Conservation (phyloP, 1,139 yeast species). For the Taphrina confusa region DNA sequence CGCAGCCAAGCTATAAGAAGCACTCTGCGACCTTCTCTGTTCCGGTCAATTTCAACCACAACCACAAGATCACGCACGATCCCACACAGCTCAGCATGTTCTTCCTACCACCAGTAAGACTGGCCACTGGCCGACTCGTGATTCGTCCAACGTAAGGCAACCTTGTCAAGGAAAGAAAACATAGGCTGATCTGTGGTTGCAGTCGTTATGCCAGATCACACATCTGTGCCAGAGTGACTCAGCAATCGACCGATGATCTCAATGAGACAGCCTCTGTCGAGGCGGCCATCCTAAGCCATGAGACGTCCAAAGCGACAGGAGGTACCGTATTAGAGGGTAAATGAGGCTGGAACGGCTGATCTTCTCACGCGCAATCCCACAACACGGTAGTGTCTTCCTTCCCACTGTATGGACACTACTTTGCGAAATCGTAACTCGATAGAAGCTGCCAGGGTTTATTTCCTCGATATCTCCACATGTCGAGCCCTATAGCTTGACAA, state of each 20-base stretch:
- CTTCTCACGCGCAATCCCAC: no score
- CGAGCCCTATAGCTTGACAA: conserved; percentile 15
- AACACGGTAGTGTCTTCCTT: no score
- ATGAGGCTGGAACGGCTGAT: background rate
- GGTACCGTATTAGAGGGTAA: conserved; percentile 14
- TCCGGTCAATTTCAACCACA: no score
- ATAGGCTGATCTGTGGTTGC: no score
- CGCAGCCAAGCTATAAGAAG: no score
- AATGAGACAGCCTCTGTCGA: conserved; percentile 15
- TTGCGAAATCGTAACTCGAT: background rate
- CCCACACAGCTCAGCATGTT: no score
- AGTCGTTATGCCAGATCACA: background rate
- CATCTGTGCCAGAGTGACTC: background rate
- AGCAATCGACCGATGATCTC: conserved; percentile 3
- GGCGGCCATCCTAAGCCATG: conserved; percentile 7
- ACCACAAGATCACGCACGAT: no score
- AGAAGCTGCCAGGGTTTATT: conserved; percentile 14
- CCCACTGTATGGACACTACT: background rate
- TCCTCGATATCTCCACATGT: conserved; percentile 27
- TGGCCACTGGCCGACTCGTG: no score
- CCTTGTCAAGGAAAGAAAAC: no score
- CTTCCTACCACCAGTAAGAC: no score
- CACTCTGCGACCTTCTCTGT: no score
- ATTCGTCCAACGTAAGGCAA: no score
- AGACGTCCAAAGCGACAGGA: conserved; percentile 10